phyloP scores from a whole-genome alignment of 768 basidiomycete genomes.

The Pluteus cervinus region DNA sequence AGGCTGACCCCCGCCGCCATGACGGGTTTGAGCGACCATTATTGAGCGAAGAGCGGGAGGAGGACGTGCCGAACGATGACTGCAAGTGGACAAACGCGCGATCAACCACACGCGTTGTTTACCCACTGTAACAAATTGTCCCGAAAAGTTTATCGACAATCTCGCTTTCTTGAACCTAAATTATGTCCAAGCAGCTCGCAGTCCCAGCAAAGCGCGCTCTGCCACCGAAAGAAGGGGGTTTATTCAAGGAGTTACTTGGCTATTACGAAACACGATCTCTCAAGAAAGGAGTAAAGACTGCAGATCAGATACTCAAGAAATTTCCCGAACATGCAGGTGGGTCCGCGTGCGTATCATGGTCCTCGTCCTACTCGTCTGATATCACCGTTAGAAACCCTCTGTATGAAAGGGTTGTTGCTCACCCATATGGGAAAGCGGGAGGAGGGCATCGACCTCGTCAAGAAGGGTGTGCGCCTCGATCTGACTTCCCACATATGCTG shows the following conservation, averaged over 20 bases:
- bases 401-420: conserved; percentile 91
- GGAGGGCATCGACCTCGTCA: conserved; percentile 77
- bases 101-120: conserved; percentile 36
- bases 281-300: conserved; percentile 84
- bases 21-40: conserved; percentile 76
- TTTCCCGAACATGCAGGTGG: conserved; percentile 92
- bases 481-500: conserved; percentile 91
- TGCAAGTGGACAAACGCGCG: too few relatives aligned
- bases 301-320: conserved; percentile 93
- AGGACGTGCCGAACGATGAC: conserved; percentile 3
- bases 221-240: conserved; percentile 74
- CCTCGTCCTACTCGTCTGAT: conserved; percentile 2
- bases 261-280: conserved; percentile 87
- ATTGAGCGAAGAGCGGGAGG: conserved; percentile 6
- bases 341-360: conserved; percentile 13
- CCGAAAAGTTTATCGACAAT: conserved; percentile 11
- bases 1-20: conserved; percentile 42
- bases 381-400: conserved; percentile 70
- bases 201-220: conserved; percentile 49
- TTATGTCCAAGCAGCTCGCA: conserved; percentile 31
- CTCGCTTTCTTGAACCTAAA: conserved; percentile 3
- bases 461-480: conserved; percentile 78
- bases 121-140: conserved; percentile 20
- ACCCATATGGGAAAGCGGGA: conserved; percentile 76
- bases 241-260: conserved; percentile 83